Evolutionary conservation across 139 green algal genomes (phyloP).

Genomic region (Chlorella vulgaris): DNA sequence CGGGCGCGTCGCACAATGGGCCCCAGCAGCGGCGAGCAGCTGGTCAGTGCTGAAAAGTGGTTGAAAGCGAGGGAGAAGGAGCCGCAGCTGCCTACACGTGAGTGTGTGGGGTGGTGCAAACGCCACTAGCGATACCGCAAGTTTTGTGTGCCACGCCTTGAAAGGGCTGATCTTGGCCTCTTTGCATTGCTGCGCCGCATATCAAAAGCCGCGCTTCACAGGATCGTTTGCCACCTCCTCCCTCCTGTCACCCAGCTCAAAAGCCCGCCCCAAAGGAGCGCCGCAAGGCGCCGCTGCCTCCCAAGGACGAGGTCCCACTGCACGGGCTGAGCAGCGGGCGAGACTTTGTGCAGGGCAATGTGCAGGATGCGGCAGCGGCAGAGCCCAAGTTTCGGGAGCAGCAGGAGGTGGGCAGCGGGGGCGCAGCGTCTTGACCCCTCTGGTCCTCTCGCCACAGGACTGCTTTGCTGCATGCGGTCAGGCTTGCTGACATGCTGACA

Average conservation of each 20-base stretch:
- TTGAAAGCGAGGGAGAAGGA: constrained; percentile 67
- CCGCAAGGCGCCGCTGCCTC: constrained; percentile 62
- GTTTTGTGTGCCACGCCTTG: no score
- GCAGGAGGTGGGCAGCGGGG: constrained; percentile 4
- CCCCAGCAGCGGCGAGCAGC: constrained; percentile 46
- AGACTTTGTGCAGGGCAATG: constrained; percentile 85
- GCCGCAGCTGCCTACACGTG: constrained; percentile 70
- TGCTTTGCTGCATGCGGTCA: neutral
- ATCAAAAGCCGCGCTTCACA: no score
- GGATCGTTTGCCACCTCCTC: no score
- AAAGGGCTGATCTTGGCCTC: no score
- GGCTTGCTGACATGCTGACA: neutral
- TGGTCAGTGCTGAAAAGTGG: constrained; percentile 42
- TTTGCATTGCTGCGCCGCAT: no score
- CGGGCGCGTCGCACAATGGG: constrained; percentile 57
- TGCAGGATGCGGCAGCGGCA: constrained; percentile 51
- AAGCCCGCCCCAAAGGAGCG: constrained; percentile 57
- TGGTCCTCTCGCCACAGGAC: no score
- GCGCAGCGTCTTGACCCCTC: neutral
- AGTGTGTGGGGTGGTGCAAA: constrained; percentile 34
- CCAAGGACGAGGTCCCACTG: constrained; percentile 60
- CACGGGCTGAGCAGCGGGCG: constrained; percentile 76
- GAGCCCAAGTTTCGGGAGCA: constrained; percentile 21
- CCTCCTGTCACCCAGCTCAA: no score
- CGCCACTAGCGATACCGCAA: no score